phyloP scores from a whole-genome alignment of 768 basidiomycete species.

The Kwoniella dendrophila region DNA sequence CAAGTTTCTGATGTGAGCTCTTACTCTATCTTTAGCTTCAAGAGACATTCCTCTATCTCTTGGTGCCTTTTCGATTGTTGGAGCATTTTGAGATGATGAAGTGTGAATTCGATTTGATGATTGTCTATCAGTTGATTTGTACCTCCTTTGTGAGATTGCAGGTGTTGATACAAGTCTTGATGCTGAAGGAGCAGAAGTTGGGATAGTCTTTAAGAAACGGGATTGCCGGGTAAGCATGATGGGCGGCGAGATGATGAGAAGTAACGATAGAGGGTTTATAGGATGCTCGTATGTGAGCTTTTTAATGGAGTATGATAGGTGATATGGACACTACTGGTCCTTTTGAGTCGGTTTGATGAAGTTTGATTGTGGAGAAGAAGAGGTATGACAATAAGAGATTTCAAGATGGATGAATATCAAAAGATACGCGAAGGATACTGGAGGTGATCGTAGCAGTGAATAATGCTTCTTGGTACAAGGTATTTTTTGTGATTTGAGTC shows the following conservation, averaged over 20 bases:
- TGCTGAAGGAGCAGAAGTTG: constrained; percentile 24
- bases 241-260: constrained; percentile 11
- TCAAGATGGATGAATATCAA: neutral
- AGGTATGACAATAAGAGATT: constrained; percentile 3
- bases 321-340: constrained; percentile 8
- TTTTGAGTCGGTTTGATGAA: constrained; percentile 18
- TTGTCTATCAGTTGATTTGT: constrained; percentile 18
- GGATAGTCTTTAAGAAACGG: constrained; percentile 34
- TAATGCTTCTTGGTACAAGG: neutral
- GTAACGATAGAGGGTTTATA: neutral
- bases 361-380: neutral
- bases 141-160: constrained; percentile 3
- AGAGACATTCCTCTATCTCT: constrained; percentile 59
- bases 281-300: constrained; percentile 30
- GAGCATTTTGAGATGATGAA: constrained; percentile 31
- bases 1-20: constrained; percentile 74
- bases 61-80: constrained; percentile 5
- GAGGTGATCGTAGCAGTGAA: constrained; percentile 3
- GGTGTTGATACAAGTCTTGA: constrained; percentile 11
- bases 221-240: constrained; percentile 39
- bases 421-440: neutral
- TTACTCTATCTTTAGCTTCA: constrained; percentile 78
- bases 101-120: constrained; percentile 31
- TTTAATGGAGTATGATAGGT: constrained; percentile 8
- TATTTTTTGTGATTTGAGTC: constrained; percentile 4